phyloP scores from a whole-genome alignment of 2,329 filamentous ascomycete species.

The Ophioceras dolichostomum region DNA sequence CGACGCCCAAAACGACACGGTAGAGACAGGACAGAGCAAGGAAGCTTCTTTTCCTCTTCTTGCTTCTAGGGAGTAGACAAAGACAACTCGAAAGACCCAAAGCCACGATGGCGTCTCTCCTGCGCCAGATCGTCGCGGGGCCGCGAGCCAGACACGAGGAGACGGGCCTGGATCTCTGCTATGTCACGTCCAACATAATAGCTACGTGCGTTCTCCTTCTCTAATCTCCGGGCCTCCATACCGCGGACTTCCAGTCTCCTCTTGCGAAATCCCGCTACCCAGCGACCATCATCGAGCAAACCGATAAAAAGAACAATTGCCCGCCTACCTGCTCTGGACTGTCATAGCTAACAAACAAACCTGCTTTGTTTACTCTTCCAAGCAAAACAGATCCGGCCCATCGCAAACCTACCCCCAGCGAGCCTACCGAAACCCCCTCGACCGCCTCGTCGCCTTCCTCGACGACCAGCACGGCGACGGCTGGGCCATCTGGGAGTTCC shows the following conservation, averaged over 20 bases:
- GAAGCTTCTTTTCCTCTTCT: no score
- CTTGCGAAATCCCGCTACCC: no score
- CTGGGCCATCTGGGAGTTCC: slow-evolving; percentile 97
- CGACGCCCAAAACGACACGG: no score
- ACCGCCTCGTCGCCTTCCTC: slow-evolving; percentile 76
- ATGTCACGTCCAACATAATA: slow-evolving; percentile 74
- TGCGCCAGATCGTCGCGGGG: slow-evolving; percentile 85
- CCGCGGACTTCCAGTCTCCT: no score
- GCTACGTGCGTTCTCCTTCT: slow-evolving; percentile 44
- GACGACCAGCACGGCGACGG: slow-evolving; percentile 70
- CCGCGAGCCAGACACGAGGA: slow-evolving; percentile 76
- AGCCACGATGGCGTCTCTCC: slow-evolving; percentile 52
- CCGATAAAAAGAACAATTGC: no score
- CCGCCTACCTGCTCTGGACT: no score
- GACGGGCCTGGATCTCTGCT: slow-evolving; percentile 85
- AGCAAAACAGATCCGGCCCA: slow-evolving; percentile 64
- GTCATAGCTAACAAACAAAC: background rate
- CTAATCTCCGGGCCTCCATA: no score
- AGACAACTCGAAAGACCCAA: no score
- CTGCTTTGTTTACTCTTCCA: background rate
- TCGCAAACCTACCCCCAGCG: slow-evolving; percentile 80
- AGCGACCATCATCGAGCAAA: no score
- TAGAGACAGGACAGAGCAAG: no score
- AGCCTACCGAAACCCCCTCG: slow-evolving; percentile 87
- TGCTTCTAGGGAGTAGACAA: no score